phyloP scores from a whole-genome alignment of 192 early-diverging fungal species.

The Coemansia sp. region DNA sequence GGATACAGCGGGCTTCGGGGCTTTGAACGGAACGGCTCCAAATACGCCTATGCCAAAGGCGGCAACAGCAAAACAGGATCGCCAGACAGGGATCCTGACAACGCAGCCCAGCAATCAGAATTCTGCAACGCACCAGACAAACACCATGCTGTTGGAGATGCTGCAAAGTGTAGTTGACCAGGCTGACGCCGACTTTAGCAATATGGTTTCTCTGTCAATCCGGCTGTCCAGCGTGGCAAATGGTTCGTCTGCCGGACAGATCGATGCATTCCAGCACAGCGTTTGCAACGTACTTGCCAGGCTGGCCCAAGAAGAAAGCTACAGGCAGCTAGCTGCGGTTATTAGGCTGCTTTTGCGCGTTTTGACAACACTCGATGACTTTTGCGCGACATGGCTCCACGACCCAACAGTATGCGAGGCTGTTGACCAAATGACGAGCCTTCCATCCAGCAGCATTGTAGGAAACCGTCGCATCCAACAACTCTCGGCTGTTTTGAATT shows the following conservation, averaged over 20 bases:
- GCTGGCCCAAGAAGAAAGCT: not conserved
- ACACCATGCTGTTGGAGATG: constrained; percentile 20
- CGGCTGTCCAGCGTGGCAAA: constrained; percentile 25
- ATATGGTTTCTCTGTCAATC: constrained; percentile 28
- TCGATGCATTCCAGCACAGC: constrained; percentile 24
- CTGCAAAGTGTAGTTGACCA: constrained; percentile 21
- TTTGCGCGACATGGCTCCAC: constrained; percentile 28
- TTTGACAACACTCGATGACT: constrained; percentile 10
- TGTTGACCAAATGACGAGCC: not conserved
- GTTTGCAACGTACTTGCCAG: constrained; percentile 18
- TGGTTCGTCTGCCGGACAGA: not conserved
- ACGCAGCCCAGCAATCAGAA: not conserved
- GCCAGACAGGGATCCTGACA: not conserved
- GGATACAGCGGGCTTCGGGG: not conserved
- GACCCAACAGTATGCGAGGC: not conserved
- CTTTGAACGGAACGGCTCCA: not conserved
- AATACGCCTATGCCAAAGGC: not conserved
- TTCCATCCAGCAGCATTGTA: not conserved
- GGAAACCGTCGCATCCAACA: constrained; percentile 11
- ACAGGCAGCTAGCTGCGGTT: constrained; percentile 24
- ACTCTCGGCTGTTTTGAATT: constrained; percentile 6
- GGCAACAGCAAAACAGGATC: not conserved
- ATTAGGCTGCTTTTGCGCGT: constrained; percentile 28
- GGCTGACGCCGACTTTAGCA: constrained; percentile 22
- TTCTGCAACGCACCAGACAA: not conserved